A percentile compares a stretch with the other conserved stretches of the same genome.
Conservation (phyloP, 2,329 filamentous ascomycete species). For the Pseudopithomyces maydicus region DNA sequence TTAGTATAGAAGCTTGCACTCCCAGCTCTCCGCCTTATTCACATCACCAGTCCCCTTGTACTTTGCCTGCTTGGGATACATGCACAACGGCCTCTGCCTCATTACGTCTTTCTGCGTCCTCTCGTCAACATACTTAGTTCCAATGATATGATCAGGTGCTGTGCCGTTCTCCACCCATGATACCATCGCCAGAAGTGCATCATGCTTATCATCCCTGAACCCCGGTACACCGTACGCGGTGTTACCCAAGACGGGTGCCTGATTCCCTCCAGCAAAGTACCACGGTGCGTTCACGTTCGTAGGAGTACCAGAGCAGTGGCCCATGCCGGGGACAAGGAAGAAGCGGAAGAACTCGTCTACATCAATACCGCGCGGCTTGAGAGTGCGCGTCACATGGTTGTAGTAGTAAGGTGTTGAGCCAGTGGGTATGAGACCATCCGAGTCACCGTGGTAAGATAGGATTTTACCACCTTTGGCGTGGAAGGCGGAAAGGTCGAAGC, state of each 20-base stretch:
- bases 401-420: conserved; percentile 59
- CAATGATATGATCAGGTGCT: conserved; percentile 47
- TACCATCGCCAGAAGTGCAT: conserved; percentile 53
- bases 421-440: conserved; percentile 55
- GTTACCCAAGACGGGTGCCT: conserved; percentile 17
- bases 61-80: conserved; percentile 38
- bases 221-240: conserved; percentile 32
- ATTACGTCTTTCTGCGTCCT: conserved; percentile 22
- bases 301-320: conserved; percentile 48
- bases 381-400: conserved; percentile 47
- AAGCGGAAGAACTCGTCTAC: conserved; percentile 50
- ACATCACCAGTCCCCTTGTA: conserved; percentile 36
- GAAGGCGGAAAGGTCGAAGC: conserved; percentile 56
- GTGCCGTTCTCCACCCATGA: conserved; percentile 50
- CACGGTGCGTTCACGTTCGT: conserved; percentile 47
- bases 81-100: conserved; percentile 40
- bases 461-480: conserved; percentile 48
- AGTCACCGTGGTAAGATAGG: conserved; percentile 52
- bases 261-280: conserved; percentile 49
- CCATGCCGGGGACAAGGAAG: conserved; percentile 53
- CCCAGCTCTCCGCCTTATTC: conserved; percentile 31
- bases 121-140: conserved; percentile 35
- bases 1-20: conserved; percentile 29
- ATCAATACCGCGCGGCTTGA: conserved; percentile 42
- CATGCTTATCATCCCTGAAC: conserved; percentile 46